Evolutionary conservation across 108 stramenopile species (phyloP).

Genomic region (Bacterosira constricta): DNA sequence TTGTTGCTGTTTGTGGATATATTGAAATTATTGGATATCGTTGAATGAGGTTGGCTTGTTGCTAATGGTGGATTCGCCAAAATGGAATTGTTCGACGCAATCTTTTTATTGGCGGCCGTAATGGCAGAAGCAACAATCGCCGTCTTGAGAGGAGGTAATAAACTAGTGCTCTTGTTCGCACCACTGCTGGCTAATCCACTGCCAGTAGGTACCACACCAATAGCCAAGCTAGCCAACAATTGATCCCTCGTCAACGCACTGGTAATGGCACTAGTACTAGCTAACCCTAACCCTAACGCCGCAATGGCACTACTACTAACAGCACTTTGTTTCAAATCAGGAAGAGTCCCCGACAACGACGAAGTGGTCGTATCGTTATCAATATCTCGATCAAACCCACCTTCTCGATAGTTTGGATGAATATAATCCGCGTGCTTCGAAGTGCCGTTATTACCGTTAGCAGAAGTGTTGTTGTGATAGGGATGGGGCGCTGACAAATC

Average conservation of each 20-base stretch:
- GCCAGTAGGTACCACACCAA: no score
- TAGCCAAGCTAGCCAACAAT: neutral
- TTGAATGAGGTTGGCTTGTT: neutral
- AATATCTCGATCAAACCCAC: neutral
- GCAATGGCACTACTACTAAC: no score
- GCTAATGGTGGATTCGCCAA: neutral
- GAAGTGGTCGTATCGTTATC: neutral
- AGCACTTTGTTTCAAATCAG: no score
- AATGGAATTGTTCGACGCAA: neutral
- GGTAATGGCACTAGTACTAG: no score
- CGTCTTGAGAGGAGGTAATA: neutral
- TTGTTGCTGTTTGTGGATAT: neutral
- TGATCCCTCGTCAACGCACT: neutral
- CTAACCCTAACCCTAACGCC: no score
- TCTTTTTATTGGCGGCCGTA: no score
- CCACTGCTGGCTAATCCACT: no score
- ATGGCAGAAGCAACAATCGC: no score
- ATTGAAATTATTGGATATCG: neutral
- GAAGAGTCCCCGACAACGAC: neutral
- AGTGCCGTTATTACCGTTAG: neutral
- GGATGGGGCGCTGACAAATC: constrained; percentile 1
- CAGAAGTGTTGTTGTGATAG: neutral
- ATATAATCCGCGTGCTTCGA: constrained; percentile 1
- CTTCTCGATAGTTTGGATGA: neutral
- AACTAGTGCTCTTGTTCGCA: no score